Percentiles rank a stretch among this genome's conserved stretches.
These are phyloP conservation scores for Magnusiomyces ingens DNA, from an alignment of 1,139 yeast genomes.

Conservation along the genomic window DNA sequence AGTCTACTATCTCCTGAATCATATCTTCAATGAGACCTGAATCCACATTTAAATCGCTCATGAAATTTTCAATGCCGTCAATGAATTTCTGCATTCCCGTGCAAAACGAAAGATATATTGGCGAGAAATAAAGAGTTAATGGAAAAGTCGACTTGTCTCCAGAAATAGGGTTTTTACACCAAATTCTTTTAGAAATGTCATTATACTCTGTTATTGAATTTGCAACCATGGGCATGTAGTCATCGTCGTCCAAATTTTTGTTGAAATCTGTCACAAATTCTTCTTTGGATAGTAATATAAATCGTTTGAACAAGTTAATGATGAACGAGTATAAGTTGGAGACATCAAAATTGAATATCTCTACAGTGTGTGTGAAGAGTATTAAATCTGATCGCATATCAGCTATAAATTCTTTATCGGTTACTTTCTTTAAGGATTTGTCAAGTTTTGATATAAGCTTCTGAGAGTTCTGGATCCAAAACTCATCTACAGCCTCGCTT, in stretches of 20 bases:
- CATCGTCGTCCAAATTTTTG: conserved; percentile 65
- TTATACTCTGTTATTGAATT: conserved; percentile 54
- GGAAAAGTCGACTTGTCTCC: conserved; percentile 50
- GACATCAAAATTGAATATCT: conserved; percentile 58
- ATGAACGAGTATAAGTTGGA: conserved; percentile 58
- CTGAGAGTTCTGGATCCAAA: conserved; percentile 62
- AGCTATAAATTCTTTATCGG: conserved; percentile 35
- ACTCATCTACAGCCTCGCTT: conserved; percentile 50
- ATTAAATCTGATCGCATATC: conserved; percentile 58
- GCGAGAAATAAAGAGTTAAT: conserved; percentile 79
- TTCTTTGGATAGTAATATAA: conserved; percentile 48
- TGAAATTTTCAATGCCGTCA: conserved; percentile 53
- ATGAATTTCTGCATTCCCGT: conserved; percentile 63
- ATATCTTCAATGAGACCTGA: conserved; percentile 35
- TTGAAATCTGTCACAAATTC: conserved; percentile 59
- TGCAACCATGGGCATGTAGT: conserved; percentile 79
- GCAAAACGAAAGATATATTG: conserved; percentile 80
- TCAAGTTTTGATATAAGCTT: conserved; percentile 28
- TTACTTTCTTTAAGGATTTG: conserved; percentile 23
- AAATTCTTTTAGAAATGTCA: conserved; percentile 55
- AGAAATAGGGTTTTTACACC: conserved; percentile 46
- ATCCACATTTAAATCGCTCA: conserved; percentile 58
- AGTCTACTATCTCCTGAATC: conserved; percentile 54
- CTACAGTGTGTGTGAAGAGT: conserved; percentile 68
- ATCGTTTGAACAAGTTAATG: conserved; percentile 52